These are phyloP conservation scores for Rosellinia necatrix DNA, from an alignment of 2,329 filamentous ascomycete species.

Conservation along the genomic window DNA sequence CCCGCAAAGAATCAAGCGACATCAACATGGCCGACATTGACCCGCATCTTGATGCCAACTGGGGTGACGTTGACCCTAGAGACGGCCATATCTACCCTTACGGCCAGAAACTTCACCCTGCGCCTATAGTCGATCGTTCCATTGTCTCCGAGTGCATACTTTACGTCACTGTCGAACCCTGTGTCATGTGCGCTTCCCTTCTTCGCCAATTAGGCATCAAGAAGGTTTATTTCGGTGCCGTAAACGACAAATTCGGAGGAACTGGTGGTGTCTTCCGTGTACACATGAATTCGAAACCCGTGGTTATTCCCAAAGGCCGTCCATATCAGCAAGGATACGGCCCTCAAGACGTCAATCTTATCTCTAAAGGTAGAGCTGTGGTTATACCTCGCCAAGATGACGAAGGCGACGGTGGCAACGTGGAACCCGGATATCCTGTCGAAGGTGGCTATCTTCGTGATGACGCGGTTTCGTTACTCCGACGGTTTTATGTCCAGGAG, in stretches of 20 bases:
- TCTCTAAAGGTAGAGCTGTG: slow-evolving; percentile 47
- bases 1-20: slow-evolving; percentile 44
- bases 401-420: slow-evolving; percentile 64
- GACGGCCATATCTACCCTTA: slow-evolving; percentile 65
- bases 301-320: slow-evolving; percentile 33
- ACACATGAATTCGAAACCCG: slow-evolving; percentile 64
- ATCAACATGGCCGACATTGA: slow-evolving; percentile 31
- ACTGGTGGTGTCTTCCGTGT: slow-evolving; percentile 92
- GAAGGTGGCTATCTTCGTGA: slow-evolving; percentile 87
- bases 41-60: slow-evolving; percentile 46
- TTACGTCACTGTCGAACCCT: slow-evolving; percentile 97
- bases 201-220: slow-evolving; percentile 86
- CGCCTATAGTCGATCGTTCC: slow-evolving; percentile 63
- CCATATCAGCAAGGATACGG: slow-evolving; percentile 42
- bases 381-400: slow-evolving; percentile 44
- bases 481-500: slow-evolving; percentile 97
- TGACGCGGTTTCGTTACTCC: slow-evolving; percentile 88
- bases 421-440: slow-evolving; percentile 80
- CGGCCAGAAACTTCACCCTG: slow-evolving; percentile 61
- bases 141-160: slow-evolving; percentile 75
- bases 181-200: slow-evolving; percentile 97
- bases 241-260: slow-evolving; percentile 96
- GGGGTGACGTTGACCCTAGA: slow-evolving; percentile 57
- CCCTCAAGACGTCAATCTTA: slow-evolving; percentile 33
- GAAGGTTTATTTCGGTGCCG: slow-evolving; percentile 91